Base-by-base conservation (phyloP, 139 green algal species). In the Closterium sp. region DNA sequence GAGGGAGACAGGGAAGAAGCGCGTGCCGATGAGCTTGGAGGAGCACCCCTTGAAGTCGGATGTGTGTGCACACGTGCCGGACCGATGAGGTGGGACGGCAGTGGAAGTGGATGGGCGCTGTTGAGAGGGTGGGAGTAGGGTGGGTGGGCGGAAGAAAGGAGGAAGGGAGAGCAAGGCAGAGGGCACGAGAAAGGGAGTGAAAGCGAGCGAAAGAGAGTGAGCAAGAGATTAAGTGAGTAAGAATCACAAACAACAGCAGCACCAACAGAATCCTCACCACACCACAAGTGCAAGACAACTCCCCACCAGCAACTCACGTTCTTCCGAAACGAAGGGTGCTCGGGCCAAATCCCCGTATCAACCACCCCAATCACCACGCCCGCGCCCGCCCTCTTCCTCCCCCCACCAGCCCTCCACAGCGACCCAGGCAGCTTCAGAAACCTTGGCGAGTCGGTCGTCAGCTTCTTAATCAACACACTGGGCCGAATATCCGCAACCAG, bases 351-450 rank as follows among this genome's bases (percentile, higher is more conserved):
- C n/a, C 85, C 85, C 9, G 85, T 32, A 6, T 87, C 85, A 9
- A 87, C 28, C 10, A 87, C 85, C n/a, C 85, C 85, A 31, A 87
- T 87, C n/a, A 87, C 28, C n/a, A 87, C 85, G 85, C 28, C 85
- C n/a, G n/a, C 85, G 85, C 85, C 85, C 27, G 85, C 85, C n/a
- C 28, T 19, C n/a, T 24, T 87, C 19, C 28, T 9, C 9, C 85
- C 85, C 85, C 85, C 85, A 5, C 17, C 85, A 30, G 17, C 28
- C 85, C 9, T 30, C 85, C 85, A 87, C n/a, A 31, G n/a, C 9
- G 85, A 30, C n/a, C 85, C 85, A 30, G 85, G 28, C 85, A 87
- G 85, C n/a, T 87, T 87, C n/a, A 87, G 22, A 31, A 87, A 87
- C n/a, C n/a, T 9, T 3, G 85, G 85, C 85, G 85, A 87, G 85